Evolutionary conservation across 2,329 filamentous ascomycete genomes (phyloP).

Genomic region (Cephalotrichum gorgonifer): DNA sequence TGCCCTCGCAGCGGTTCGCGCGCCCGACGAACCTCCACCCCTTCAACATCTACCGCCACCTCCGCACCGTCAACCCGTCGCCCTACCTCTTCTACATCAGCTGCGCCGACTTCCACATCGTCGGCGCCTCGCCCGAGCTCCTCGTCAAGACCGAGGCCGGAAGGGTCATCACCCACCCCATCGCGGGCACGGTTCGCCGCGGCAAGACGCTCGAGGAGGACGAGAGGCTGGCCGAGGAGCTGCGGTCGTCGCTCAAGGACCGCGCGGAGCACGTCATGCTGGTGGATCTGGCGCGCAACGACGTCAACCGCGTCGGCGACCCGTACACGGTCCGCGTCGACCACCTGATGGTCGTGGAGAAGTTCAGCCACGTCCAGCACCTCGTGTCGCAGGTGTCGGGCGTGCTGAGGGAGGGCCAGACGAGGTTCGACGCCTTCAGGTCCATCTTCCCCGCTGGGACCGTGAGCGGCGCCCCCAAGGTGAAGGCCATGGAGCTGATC

Average conservation of each 20-base stretch:
- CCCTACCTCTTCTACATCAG: constrained; percentile 96
- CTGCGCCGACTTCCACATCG: constrained; percentile 85
- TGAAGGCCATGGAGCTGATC: constrained; percentile 94
- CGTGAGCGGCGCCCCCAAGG: constrained; percentile 90
- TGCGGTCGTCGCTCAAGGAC: constrained; percentile 78
- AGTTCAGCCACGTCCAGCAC: constrained; percentile 96
- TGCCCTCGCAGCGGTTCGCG: constrained; percentile 87
- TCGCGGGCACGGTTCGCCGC: constrained; percentile 88
- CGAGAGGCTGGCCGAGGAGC: constrained; percentile 63
- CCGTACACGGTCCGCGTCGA: constrained; percentile 84
- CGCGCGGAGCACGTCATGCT: constrained; percentile 95
- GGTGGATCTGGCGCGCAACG: constrained; percentile 90
- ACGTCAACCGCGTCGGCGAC: constrained; percentile 92
- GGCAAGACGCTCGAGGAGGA: constrained; percentile 76
- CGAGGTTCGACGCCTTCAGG: constrained; percentile 88
- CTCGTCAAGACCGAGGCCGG: constrained; percentile 84
- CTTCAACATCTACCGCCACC: constrained; percentile 94
- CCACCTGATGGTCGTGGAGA: constrained; percentile 85
- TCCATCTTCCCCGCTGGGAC: constrained; percentile 96
- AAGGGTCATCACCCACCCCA: constrained; percentile 89
- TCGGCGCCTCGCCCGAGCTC: constrained; percentile 89
- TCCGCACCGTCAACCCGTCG: constrained; percentile 94
- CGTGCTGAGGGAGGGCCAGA: constrained; percentile 71
- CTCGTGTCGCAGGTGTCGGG: constrained; percentile 93
- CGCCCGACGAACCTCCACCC: constrained; percentile 85